Conservation (phyloP, 2,329 filamentous ascomycete species). For the Hypoxylon sp. region DNA sequence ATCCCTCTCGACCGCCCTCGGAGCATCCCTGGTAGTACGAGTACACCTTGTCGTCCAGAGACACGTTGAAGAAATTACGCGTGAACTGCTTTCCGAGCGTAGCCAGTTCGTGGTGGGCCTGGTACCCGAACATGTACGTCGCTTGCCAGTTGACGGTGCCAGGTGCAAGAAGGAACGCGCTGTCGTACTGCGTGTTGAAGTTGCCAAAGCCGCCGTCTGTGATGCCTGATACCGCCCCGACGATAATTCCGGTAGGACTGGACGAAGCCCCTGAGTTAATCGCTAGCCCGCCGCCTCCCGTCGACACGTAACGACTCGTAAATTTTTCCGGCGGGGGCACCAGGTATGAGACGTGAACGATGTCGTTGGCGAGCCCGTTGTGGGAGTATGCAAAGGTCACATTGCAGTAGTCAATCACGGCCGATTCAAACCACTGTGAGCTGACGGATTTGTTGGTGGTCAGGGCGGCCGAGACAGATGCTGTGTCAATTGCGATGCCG, state of each 20-base stretch:
- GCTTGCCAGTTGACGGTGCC: conserved; percentile 54
- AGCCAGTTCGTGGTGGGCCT: conserved; percentile 53
- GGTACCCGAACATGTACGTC: conserved; percentile 55
- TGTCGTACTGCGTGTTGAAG: conserved; percentile 56
- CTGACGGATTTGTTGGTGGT: conserved; percentile 51
- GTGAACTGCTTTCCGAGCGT: conserved; percentile 59
- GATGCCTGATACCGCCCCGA: conserved; percentile 60
- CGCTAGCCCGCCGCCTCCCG: conserved; percentile 53
- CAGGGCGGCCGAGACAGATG: conserved; percentile 46
- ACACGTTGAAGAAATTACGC: conserved; percentile 55
- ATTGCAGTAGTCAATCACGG: conserved; percentile 42
- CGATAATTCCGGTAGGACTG: conserved; percentile 49
- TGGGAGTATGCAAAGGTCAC: conserved; percentile 46
- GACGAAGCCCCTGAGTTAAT: conserved; percentile 50
- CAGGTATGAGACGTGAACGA: conserved; percentile 42
- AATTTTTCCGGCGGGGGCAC: conserved; percentile 41
- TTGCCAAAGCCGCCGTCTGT: conserved; percentile 64
- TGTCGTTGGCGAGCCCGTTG: conserved; percentile 39
- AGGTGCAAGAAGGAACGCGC: conserved; percentile 53
- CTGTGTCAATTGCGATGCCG: conserved; percentile 47
- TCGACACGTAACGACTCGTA: conserved; percentile 48
- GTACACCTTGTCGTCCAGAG: conserved; percentile 50
- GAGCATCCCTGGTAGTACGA: conserved; percentile 67
- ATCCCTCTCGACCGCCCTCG: conserved; percentile 63
- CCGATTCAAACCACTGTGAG: conserved; percentile 44